Conservation (phyloP, 2,329 filamentous ascomycete genomes). For the Cordyceps javanica region DNA sequence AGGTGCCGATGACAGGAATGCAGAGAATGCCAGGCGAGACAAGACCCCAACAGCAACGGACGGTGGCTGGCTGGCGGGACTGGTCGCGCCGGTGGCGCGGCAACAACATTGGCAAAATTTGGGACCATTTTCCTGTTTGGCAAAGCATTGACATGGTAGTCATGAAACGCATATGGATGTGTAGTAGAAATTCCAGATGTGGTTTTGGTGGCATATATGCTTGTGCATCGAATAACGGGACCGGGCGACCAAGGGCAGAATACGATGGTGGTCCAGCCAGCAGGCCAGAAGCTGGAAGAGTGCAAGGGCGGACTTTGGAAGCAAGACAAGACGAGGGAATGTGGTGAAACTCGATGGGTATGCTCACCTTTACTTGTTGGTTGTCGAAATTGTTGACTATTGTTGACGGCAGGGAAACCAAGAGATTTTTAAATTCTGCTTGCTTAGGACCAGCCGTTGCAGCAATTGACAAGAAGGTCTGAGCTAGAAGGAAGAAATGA, state of each 20-base stretch:
- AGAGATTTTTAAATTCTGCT: constrained; percentile 12
- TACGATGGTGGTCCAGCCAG: not conserved
- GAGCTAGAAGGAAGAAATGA: constrained; percentile 11
- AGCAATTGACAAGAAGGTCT: constrained; percentile 10
- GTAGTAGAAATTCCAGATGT: not conserved
- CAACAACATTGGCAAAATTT: not conserved
- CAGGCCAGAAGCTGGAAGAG: not conserved
- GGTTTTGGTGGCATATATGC: not conserved
- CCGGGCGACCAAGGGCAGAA: not conserved
- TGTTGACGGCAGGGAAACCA: not conserved
- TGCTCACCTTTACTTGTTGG: constrained; percentile 4
- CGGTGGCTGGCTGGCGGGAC: no score
- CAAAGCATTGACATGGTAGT: not conserved
- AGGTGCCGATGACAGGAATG: constrained; percentile 7
- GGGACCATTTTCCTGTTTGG: no score
- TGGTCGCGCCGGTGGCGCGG: not conserved
- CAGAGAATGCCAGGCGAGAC: constrained; percentile 12
- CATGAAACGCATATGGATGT: not conserved
- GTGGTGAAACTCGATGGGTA: not conserved
- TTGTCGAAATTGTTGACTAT: constrained; percentile 8
- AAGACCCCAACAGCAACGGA: no score
- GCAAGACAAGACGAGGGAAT: not conserved
- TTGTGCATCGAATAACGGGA: not conserved
- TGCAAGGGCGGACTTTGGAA: not conserved
- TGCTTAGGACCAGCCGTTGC: constrained; percentile 13